Conservation (phyloP, 371 early-diverging fungal genomes). For the Smittium culicis region DNA sequence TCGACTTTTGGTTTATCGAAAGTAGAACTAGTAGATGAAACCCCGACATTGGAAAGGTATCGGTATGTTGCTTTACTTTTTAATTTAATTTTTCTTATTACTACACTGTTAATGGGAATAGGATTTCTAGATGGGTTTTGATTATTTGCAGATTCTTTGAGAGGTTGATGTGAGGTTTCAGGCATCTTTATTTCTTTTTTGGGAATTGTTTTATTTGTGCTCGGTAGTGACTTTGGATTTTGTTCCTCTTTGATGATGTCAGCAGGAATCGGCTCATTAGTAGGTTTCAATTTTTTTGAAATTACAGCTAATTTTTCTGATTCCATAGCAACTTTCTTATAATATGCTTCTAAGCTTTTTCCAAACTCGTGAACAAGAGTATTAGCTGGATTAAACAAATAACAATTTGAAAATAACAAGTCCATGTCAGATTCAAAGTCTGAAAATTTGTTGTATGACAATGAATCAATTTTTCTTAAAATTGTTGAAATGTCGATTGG, state of each 20-base stretch:
- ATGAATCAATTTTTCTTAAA: conserved; percentile 50
- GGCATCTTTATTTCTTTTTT: not conserved
- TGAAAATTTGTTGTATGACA: conserved; percentile 33
- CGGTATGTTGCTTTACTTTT: not conserved
- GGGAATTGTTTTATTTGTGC: not conserved
- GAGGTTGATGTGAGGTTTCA: not conserved
- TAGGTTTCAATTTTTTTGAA: not conserved
- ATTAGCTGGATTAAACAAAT: conserved; percentile 63
- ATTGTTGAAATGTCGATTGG: conserved; percentile 98
- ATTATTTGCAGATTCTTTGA: not conserved
- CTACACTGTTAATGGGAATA: not conserved
- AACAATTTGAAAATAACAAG: conserved; percentile 76
- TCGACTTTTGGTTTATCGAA: not conserved
- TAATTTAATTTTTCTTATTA: not conserved
- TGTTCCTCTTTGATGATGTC: not conserved
- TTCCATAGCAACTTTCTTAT: not conserved
- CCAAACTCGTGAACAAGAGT: conserved; percentile 51
- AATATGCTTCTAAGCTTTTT: conserved; percentile 33
- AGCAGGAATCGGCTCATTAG: not conserved
- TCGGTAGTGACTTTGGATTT: not conserved
- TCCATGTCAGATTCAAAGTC: conserved; percentile 58
- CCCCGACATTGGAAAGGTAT: not conserved
- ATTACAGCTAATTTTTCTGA: not conserved
- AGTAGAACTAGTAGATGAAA: not conserved
- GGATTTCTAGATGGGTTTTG: no score